phyloP scores from a whole-genome alignment of 441 rosid genomes.

The Syzygium malaccense region DNA sequence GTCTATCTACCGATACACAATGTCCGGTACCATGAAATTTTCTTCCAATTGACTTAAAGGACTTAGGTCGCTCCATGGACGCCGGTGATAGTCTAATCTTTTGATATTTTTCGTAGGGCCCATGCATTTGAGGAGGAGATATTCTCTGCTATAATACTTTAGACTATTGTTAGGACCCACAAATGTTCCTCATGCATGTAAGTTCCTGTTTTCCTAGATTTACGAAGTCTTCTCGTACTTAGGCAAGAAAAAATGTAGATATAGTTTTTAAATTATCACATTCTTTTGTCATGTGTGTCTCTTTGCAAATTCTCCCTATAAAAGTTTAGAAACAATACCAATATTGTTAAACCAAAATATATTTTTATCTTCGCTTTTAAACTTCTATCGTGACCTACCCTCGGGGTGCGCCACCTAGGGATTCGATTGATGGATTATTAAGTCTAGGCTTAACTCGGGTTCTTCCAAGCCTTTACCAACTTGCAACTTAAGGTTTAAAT shows the following conservation, averaged over 20 bases:
- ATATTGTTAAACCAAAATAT: not conserved
- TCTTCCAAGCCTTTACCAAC: no score
- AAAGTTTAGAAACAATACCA: not conserved
- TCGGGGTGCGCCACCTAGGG: no score
- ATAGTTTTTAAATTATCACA: not conserved
- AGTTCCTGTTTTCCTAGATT: not conserved
- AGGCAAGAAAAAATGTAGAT: not conserved
- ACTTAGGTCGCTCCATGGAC: not conserved
- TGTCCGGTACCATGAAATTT: not conserved
- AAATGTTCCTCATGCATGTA: not conserved
- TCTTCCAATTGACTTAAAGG: not conserved
- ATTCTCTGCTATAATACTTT: not conserved
- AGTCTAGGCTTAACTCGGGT: no score
- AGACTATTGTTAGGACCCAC: not conserved
- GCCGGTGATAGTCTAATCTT: not conserved
- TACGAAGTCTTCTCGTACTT: not conserved
- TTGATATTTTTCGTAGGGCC: not conserved
- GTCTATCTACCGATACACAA: not conserved
- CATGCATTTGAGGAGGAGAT: not conserved
- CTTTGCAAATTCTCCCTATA: not conserved
- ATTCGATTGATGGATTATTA: no score
- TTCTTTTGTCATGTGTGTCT: not conserved
- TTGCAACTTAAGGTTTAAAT: no score
- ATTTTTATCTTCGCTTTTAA: not conserved
- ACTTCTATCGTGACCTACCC: not conserved